Conservation (phyloP, 176 grass and related monocot genomes). For the Aegilops umbellulata region DNA sequence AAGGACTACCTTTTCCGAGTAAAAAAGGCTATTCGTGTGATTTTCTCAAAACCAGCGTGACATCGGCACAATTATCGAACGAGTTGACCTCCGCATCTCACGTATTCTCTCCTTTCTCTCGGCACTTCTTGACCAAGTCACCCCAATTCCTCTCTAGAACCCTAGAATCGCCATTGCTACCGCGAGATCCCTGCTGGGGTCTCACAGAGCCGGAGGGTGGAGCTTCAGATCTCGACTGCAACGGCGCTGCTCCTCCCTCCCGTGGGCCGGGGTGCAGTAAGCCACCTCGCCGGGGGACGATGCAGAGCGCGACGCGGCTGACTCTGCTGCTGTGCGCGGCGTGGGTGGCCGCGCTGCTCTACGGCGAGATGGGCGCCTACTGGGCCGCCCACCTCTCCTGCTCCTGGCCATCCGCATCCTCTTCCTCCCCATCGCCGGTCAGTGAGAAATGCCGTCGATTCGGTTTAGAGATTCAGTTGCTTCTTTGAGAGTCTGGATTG, state of each 20-base stretch:
- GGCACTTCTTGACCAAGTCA: too few species aligned
- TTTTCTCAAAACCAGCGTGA: too few species aligned
- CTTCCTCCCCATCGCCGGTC: conserved; percentile 34
- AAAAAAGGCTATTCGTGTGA: too few species aligned
- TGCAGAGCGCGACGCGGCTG: conserved; percentile 71
- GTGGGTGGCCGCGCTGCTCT: conserved; percentile 77
- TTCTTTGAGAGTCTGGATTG: neutral
- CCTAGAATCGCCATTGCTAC: too few species aligned
- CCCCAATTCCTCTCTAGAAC: too few species aligned
- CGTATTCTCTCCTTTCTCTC: too few species aligned
- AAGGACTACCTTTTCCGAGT: too few species aligned
- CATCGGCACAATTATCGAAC: too few species aligned
- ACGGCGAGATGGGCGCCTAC: conserved; percentile 82
- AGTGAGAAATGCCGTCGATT: conserved; percentile 15
- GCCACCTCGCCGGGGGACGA: neutral
- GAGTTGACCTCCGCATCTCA: too few species aligned
- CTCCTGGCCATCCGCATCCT: conserved; percentile 60
- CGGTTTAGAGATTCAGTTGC: neutral
- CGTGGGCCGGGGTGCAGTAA: neutral
- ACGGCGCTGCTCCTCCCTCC: neutral
- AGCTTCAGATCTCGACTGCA: conserved; percentile 1
- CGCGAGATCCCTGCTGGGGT: too few species aligned
- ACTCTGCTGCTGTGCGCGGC: conserved; percentile 78
- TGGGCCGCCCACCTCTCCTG: conserved; percentile 80
- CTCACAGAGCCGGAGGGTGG: neutral